A percentile compares a stretch with the other conserved stretches of the same genome.
Conservation (phyloP, 345 rosid species). For the Erysimum cheiranthoides region DNA sequence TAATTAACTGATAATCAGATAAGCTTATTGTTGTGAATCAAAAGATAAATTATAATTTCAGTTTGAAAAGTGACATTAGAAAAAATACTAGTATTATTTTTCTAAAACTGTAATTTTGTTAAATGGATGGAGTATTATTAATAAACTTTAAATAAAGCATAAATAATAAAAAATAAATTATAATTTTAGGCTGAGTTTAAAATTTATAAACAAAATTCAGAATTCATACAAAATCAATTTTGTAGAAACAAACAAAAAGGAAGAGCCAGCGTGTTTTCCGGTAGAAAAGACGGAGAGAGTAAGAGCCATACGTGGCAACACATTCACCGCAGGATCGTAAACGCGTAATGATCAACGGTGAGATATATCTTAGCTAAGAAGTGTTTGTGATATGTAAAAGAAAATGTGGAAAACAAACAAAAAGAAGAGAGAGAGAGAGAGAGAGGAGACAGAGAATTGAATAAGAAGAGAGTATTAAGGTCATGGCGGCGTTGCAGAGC, state of each 20-base stretch:
- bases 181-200: no score
- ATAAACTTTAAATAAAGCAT: no score
- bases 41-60: no score
- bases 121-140: no score
- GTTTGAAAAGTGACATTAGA: no score
- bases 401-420: conserved; percentile 18
- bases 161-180: no score
- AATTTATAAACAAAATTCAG: no score
- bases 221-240: no score
- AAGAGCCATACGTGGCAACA: conserved; percentile 30
- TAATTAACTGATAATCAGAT: no score
- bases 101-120: no score
- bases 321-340: conserved; percentile 2
- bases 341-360: conserved; percentile 32
- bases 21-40: no score
- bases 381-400: background rate
- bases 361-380: background rate
- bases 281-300: conserved; percentile 34
- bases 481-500: conserved; percentile 82
- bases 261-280: conserved; percentile 41
- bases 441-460: conserved; percentile 33
- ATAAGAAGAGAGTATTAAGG: conserved; percentile 31
- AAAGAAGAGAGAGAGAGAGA: background rate
- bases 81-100: no score
- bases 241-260: background rate